These are phyloP conservation scores for Fusarium austroafricanum DNA, from an alignment of 2,329 filamentous ascomycete species.

Conservation along the genomic window DNA sequence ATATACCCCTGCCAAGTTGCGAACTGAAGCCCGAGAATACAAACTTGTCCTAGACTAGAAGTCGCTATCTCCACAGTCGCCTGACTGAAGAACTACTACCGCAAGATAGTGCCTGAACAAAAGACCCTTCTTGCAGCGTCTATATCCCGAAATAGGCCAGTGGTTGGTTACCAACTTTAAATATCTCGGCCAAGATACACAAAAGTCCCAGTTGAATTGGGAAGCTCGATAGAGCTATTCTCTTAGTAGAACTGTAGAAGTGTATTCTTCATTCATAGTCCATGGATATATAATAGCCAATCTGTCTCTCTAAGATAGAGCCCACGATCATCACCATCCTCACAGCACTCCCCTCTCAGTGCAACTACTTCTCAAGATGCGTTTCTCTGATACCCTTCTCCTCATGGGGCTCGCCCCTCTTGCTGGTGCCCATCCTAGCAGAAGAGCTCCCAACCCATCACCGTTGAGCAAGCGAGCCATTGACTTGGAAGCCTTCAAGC, in stretches of 20 bases:
- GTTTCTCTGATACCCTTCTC: conserved; percentile 44
- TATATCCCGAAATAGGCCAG: conserved; percentile 5
- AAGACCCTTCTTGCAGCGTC: conserved; percentile 13
- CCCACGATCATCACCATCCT: not conserved
- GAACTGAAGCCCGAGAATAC: not conserved
- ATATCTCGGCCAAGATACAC: conserved; percentile 13
- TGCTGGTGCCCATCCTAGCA: conserved; percentile 50
- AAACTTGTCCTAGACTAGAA: not conserved
- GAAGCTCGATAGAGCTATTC: conserved; percentile 1
- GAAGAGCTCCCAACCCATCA: conserved; percentile 40
- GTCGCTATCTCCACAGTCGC: conserved; percentile 1
- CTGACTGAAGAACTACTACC: not conserved
- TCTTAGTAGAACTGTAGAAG: not conserved
- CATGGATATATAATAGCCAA: conserved; percentile 6
- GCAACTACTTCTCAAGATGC: conserved; percentile 41
- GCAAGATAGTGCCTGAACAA: conserved; percentile 10
- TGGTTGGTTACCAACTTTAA: not conserved
- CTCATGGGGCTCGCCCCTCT: conserved; percentile 52
- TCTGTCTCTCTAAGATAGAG: accelerated
- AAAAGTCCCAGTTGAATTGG: conserved; percentile 25
- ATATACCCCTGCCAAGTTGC: not conserved
- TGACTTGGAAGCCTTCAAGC: conserved; percentile 50
- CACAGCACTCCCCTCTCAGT: not conserved
- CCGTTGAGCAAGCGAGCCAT: conserved; percentile 47
- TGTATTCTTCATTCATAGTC: accelerated